Base-by-base conservation (phyloP, 1,284 basidiomycete genomes). In the Papiliotrema terrestris region DNA sequence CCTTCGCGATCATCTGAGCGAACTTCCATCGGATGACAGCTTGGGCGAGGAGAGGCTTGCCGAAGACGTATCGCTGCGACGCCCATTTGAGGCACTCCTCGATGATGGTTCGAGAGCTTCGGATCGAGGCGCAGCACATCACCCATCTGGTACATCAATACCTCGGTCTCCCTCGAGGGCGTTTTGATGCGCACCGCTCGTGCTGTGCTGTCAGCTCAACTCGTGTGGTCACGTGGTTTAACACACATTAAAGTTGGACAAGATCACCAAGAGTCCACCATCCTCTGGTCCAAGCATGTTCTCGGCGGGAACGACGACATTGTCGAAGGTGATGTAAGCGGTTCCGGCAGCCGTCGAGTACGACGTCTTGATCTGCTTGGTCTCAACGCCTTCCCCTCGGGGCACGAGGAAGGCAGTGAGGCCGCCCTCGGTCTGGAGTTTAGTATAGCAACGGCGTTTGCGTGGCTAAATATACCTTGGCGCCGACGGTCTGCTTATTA, bases 211-310 rank as follows among this genome's bases (percentile, higher is more conserved):
- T 54, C 29, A 54, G 42, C 51, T 39, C 29, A 22, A 17, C 14
- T 25, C 19, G 32, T 37, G n/a, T n/a, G n/a, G n/a, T n/a, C n/a
- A n/a, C 23, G 36, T 50, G 23, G 25, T 26, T 14, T 8, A 45
- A 51, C 67, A 62, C 56, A 69, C 68, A 61, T 77, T 76, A 59
- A 78, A 77, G 66, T 77, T 76, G 25, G 70, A 68, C 17, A 77
- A 80, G 67, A 91, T 87, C 64, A 92, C 91, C 56, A 83, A 83
- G 54, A 94, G 82, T 44, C 91, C 91, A 52, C 85, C 84, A 55
- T 88, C 86, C 69, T 91, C 90, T 62, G 85, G 81, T 17, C 91
- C 91, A 42, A 96, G 82, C 26, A 90, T 87, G 77, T 94, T 88
- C 68, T 85, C 86, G n/a, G 87, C 81, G 8, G 91, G 91, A 1